A percentile compares a stretch with the other conserved stretches of the same genome.
Evolutionary conservation across 2,329 filamentous ascomycete species (phyloP).

Genomic region (Xenoacremonium recifei): DNA sequence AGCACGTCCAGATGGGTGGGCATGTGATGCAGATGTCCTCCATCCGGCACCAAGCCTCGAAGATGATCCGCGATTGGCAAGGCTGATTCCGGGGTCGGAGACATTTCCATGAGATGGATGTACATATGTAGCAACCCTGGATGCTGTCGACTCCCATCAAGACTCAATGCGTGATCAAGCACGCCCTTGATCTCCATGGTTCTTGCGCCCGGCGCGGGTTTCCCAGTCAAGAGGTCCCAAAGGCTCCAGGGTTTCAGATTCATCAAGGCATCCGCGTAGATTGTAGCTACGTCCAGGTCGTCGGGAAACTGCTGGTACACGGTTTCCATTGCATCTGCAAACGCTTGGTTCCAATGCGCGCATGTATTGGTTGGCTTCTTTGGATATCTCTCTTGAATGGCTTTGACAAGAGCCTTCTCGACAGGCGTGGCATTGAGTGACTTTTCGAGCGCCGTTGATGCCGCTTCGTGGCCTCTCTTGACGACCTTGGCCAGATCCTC

Average conservation of each 20-base stretch:
- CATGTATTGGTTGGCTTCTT: conserved; percentile 41
- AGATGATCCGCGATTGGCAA: conserved; percentile 60
- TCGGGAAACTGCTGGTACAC: conserved; percentile 35
- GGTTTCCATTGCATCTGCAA: conserved; percentile 36
- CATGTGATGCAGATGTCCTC: conserved; percentile 74
- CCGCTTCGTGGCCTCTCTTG: conserved; percentile 28
- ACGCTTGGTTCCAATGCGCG: conserved; percentile 32
- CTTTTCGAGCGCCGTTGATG: conserved; percentile 24
- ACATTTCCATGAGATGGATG: conserved; percentile 80
- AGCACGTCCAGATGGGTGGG: conserved; percentile 70
- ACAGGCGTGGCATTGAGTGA: conserved; percentile 20
- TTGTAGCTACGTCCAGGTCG: conserved; percentile 35
- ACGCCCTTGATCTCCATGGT: conserved; percentile 32
- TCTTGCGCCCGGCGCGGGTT: conserved; percentile 23
- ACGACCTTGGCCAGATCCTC: conserved; percentile 55
- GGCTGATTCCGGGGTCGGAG: conserved; percentile 60
- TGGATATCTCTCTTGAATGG: conserved; percentile 60
- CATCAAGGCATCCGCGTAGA: conserved; percentile 43
- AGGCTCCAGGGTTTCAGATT: conserved; percentile 45
- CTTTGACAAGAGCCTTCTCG: conserved; percentile 62
- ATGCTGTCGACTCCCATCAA: conserved; percentile 50
- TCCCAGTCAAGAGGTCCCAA: conserved; percentile 38
- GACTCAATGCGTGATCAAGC: conserved; percentile 46
- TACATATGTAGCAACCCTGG: conserved; percentile 73
- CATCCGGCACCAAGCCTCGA: conserved; percentile 64